Conservation (phyloP, 352 stramenopile genomes). For the Pilasporangium apinafurcum region DNA sequence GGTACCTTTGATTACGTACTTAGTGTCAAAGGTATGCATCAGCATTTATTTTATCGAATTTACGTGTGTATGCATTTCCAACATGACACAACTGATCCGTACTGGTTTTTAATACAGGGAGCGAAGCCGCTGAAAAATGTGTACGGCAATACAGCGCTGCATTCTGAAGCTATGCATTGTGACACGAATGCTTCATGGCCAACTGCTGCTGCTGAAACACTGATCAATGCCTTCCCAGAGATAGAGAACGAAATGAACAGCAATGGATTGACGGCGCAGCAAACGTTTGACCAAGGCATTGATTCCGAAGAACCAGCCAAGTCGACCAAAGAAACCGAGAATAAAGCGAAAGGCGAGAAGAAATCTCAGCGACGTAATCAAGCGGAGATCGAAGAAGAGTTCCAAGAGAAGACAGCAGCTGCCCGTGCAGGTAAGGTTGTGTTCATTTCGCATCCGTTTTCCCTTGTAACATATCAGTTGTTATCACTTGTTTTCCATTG, state of each 20-base stretch:
- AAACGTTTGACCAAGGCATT: slow-evolving; percentile 59
- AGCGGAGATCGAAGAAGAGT: slow-evolving; percentile 17
- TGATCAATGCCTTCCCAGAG: slow-evolving; percentile 49
- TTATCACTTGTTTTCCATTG: neutral
- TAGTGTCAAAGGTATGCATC: slow-evolving; percentile 47
- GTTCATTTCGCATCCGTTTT: neutral
- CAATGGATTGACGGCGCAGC: slow-evolving; percentile 46
- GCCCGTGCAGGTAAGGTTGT: slow-evolving; percentile 42
- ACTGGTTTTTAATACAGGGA: slow-evolving; percentile 18
- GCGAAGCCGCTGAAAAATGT: slow-evolving; percentile 54
- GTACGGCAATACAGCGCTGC: slow-evolving; percentile 53
- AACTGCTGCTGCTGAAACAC: slow-evolving; percentile 26
- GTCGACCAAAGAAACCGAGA: slow-evolving; percentile 4
- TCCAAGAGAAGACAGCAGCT: slow-evolving; percentile 35
- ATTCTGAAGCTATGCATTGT: slow-evolving; percentile 75
- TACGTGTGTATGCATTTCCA: too few species aligned
- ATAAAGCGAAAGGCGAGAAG: slow-evolving; percentile 2
- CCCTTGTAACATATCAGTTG: neutral
- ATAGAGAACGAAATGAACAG: slow-evolving; percentile 46
- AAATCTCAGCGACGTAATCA: slow-evolving; percentile 22
- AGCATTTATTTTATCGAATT: neutral
- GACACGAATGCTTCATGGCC: slow-evolving; percentile 49
- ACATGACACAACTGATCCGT: neutral
- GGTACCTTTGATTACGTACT: slow-evolving; percentile 38
- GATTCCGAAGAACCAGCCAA: slow-evolving; percentile 40